Base-by-base conservation (phyloP, 352 stramenopile genomes). In the Phytophthora multivora region DNA sequence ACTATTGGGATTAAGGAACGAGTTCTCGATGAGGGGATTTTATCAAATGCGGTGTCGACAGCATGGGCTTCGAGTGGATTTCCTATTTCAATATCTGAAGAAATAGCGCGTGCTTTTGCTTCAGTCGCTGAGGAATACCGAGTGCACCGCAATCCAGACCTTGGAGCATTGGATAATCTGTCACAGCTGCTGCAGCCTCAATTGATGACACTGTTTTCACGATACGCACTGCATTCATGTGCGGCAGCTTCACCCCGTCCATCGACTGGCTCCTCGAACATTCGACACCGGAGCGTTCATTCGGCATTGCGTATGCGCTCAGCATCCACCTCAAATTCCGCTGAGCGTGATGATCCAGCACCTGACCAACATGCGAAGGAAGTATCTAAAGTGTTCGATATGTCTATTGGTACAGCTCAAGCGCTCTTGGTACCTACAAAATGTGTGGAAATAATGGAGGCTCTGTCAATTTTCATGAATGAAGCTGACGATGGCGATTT, bases 261-360 rank as follows among this genome's bases (percentile, higher is more conserved):
- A 40, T 73, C 56, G 8, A 63, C 51, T 59, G 31, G 12, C 15
- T 60, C 36, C 23, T 55, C 40, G 13, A 71, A 76, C 53, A 60
- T 83, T 42, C 69, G 65, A 23, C 61, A 77, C 25, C 68, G 83
- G 59, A 90, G 83, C 40, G 68, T 78, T 33, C 75, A 90, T 61
- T 92, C 80, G 13, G 80, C 83, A 10, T n/a, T 92, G 42, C 77
- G 83, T 3, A 60, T 90, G 47, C 75, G 77, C 11, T 63, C 72
- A 35, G 53, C 68, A 47, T 66, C 42, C 3, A 69, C 50, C 10
- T 62, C 42, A 42, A 54, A 30, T 18, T 48, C 57, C 11, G 56
- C 21, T 38, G 54, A 63, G 38, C n/a, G 19, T 35, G 43, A 59
- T 30, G 39, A 46, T 19, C 26, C 39, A 23, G 25, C 38, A 33